Evolutionary conservation across 2,329 filamentous ascomycete genomes (phyloP).

Genomic region (Ciborinia camelliae): DNA sequence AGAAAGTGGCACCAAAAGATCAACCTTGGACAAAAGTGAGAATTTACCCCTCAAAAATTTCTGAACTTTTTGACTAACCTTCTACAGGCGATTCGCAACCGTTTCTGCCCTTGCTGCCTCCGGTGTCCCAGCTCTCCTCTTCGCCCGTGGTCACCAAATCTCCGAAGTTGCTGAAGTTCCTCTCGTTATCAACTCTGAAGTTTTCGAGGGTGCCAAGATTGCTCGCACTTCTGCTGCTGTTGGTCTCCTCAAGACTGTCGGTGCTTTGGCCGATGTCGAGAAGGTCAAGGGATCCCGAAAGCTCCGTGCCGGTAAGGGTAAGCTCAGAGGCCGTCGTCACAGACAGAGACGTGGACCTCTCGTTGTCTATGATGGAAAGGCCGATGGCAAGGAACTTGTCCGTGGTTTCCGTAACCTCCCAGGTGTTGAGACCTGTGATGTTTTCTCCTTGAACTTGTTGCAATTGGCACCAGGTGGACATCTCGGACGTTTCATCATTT

Average conservation of each 20-base stretch:
- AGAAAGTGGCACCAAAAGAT: conserved; percentile 99
- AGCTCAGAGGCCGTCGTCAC: conserved; percentile 94
- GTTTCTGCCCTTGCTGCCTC: conserved; percentile 96
- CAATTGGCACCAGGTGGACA: conserved; percentile 98
- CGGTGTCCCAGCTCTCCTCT: conserved; percentile 87
- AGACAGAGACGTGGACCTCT: conserved; percentile 96
- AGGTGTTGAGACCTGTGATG: conserved; percentile 93
- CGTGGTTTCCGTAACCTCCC: conserved; percentile 98
- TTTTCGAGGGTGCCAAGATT: conserved; percentile 75
- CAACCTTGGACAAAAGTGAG: conserved; percentile 94
- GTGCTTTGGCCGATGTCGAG: conserved; percentile 84
- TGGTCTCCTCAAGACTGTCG: conserved; percentile 83
- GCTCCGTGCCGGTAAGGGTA: conserved; percentile 97
- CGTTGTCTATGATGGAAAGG: conserved; percentile 93
- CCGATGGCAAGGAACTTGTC: conserved; percentile 91
- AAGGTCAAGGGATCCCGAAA: conserved; percentile 98
- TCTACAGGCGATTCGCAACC: conserved; percentile 83
- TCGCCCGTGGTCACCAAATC: conserved; percentile 96
- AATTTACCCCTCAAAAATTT: conserved; percentile 24
- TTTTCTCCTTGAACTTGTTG: conserved; percentile 94
- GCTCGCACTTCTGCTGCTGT: conserved; percentile 87
- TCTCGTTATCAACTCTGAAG: conserved; percentile 88
- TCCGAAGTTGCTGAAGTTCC: conserved; percentile 91
- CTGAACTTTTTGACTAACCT: conserved; percentile 27
- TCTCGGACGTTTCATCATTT: conserved; percentile 98